Evolutionary conservation across 2,329 filamentous ascomycete genomes (phyloP).

Genomic region (Cadophora malorum): DNA sequence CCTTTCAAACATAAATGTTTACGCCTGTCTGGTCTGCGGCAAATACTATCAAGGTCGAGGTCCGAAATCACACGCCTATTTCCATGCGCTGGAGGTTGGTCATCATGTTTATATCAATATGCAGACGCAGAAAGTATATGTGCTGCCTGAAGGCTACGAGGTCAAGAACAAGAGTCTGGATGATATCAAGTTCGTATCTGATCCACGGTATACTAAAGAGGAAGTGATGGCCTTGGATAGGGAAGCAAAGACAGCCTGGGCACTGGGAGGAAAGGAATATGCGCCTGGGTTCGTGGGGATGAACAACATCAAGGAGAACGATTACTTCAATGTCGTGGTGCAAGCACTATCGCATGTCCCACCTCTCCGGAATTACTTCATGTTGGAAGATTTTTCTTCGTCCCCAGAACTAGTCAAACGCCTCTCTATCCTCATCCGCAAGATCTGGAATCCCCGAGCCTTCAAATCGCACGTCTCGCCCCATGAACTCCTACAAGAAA

Average conservation of each 20-base stretch:
- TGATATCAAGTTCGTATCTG: conserved; percentile 97
- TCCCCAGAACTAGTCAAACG: conserved; percentile 84
- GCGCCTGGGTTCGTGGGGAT: conserved; percentile 95
- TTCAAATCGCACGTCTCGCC: conserved; percentile 98
- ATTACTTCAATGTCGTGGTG: conserved; percentile 95
- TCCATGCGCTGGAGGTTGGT: conserved; percentile 91
- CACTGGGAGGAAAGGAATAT: conserved; percentile 84
- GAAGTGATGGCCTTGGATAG: conserved; percentile 84
- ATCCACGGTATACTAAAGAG: conserved; percentile 81
- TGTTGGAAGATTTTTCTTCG: conserved; percentile 80
- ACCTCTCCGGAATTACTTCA: conserved; percentile 88
- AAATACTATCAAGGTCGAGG: conserved; percentile 96
- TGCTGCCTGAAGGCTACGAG: conserved; percentile 95
- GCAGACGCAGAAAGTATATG: conserved; percentile 88
- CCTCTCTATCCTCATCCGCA: conserved; percentile 88
- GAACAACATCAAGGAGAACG: conserved; percentile 99
- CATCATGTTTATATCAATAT: conserved; percentile 99
- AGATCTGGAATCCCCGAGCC: conserved; percentile 96
- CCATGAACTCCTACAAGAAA: conserved; percentile 94
- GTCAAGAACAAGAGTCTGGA: conserved; percentile 93
- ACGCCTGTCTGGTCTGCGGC: conserved; percentile 96
- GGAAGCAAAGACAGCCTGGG: conserved; percentile 68
- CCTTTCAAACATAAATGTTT: conserved; percentile 97
- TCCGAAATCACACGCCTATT: conserved; percentile 94
- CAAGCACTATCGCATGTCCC: conserved; percentile 90